phyloP scores from a whole-genome alignment of 257 asterid genomes.

The Ocimum tenuiflorum region DNA sequence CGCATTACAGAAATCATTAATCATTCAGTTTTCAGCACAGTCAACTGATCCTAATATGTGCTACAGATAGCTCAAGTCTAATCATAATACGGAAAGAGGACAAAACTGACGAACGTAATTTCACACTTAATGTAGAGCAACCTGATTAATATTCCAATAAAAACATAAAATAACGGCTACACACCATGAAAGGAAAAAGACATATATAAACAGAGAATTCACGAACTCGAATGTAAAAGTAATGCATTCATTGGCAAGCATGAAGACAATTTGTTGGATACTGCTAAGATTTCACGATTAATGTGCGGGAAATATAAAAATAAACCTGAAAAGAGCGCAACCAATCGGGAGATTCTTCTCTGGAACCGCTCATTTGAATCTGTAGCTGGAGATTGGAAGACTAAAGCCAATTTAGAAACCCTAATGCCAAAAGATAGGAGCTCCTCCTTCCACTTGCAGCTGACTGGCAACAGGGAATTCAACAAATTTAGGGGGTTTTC shows the following conservation, averaged over 20 bases:
- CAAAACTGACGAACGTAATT: neutral
- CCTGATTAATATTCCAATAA: too few species aligned
- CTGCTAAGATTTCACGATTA: neutral
- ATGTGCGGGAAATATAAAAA: neutral
- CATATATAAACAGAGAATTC: neutral
- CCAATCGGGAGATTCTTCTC: slow-evolving; percentile 95
- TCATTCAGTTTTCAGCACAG: neutral
- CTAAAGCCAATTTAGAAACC: slow-evolving; percentile 19
- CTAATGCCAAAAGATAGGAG: slow-evolving; percentile 13
- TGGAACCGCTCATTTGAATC: slow-evolving; percentile 42
- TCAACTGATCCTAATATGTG: neutral
- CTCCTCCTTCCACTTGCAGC: slow-evolving; percentile 14
- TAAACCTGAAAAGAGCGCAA: slow-evolving; percentile 69
- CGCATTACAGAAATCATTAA: neutral
- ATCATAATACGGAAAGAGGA: neutral
- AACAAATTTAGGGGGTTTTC: slow-evolving; percentile 8
- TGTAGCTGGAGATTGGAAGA: neutral
- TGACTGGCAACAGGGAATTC: neutral
- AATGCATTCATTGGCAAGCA: slow-evolving; percentile 12
- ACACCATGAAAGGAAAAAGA: neutral
- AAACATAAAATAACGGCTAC: too few species aligned
- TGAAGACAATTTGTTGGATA: slow-evolving; percentile 3
- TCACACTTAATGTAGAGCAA: neutral
- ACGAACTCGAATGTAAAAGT: neutral
- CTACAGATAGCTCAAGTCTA: neutral